Evolutionary conservation across 2,329 filamentous ascomycete species (phyloP), one percentile per base, ranked within the genome.

Genomic region (Pseudogymnoascus sp.): DNA sequence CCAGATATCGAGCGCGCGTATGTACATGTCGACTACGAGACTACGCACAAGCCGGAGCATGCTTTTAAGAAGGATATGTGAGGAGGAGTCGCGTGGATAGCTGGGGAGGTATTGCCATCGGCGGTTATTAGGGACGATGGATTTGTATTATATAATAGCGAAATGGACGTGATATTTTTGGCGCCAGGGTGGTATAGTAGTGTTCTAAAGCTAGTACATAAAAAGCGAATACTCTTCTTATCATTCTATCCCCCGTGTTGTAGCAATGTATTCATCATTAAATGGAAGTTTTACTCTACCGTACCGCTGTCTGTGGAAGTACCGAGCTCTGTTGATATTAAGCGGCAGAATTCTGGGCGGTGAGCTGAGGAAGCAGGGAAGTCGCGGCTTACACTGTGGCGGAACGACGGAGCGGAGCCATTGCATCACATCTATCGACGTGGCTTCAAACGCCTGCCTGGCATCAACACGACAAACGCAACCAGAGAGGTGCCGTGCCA

Each of bases 1-100:
- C 93, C 94, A 0, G 88, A 96, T 72, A 87, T 97, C 8, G 94
- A 97, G 81, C 80, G 94, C 64, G 92, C 92, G 0, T 97, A 97
- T 73, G 94, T 97, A 19, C 94, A 99, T 74, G 92, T 97, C 16
- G 94, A 99, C 75, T 97, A 95, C 70, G 94, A 97, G 78, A 97
- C 92, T 3, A 92, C 89, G 16, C 94, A 97, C 75, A 92, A 94
- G 75, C 93, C 93, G 0, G 92, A 97, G 78, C 92, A 87, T 69
- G 77, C 77, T 12, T 79, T 77, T 64, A 86, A 86, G 77, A 87
- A 87, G 75, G 82, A 86, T 65, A 65, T 87, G 38, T 86, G 62
- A 64, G 49, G n/a, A 33, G 22, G 2, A 7, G 16, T 9, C 16
- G 16, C 8, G 9, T 19, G 22, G 16, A 55, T 19, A 19, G 8